Base-by-base conservation (phyloP, 192 early-diverging fungal genomes). In the Phlyctochytrium arcticum region DNA sequence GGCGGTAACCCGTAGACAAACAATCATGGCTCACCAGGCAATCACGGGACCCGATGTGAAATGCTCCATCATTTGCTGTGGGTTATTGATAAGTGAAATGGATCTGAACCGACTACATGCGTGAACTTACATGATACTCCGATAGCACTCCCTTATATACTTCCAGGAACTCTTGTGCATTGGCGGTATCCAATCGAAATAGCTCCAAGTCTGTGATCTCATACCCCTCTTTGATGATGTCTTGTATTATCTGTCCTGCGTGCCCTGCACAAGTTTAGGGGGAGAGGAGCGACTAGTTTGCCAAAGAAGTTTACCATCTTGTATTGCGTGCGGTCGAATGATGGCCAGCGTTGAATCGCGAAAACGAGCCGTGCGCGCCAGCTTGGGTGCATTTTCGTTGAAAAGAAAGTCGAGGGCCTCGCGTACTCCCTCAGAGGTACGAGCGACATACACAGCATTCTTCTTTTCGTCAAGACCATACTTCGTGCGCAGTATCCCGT, bases 131-230 rank as follows among this genome's bases (percentile, higher is more conserved):
- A 50, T 85, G 73, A 54, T 84, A 85, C 31, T 85, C 82, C 8
- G 80, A 77, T 32, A 85, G 62, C 33, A 85, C 77, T 1, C 80
- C 83, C 54, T 83, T 85, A 57, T 85, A 85, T 6, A 85, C 71
- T 63, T 85, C 82, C 21, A 85, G 50, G 55, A 85, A 85, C 54
- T 85, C 84, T 49, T 83, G 75, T 21, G 75, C 84, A 56, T 84
- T 80, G 12, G 71, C 55, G 6, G 58, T 49, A 15, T 85, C 78
- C 44, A 85, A 65, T 49, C 70, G 67, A 30, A 75, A 72, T 26
- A 78, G 67, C 57, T 85, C 69, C 36, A 75, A 53, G 55, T 85
- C 82, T 19, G 62, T 67, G 10, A 85, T 73, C 32, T 61, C 36
- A 58, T 65, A 85, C 10, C 79, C 75, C 29, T 48, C 57, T 48